These are phyloP conservation scores for Mucor mucedo DNA, from an alignment of 371 early-diverging fungal genomes.

Conservation along the genomic window DNA sequence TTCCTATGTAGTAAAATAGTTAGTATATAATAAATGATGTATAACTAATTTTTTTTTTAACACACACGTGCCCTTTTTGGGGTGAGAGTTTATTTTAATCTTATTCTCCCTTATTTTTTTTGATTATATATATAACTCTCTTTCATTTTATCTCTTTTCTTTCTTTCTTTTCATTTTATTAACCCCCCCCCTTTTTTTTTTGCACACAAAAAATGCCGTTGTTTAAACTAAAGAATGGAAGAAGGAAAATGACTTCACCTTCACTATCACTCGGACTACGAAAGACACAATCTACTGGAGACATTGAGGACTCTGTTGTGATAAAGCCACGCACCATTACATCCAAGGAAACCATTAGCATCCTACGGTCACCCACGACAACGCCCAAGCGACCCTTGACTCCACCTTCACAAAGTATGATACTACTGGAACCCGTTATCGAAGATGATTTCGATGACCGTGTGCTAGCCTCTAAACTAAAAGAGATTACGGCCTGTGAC, in stretches of 20 bases:
- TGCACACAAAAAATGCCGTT: constrained; percentile 35
- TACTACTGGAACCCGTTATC: neutral
- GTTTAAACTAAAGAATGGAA: constrained; percentile 28
- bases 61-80: too few relatives aligned
- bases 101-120: too few relatives aligned
- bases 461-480: constrained; percentile 24
- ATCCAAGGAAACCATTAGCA: constrained; percentile 12
- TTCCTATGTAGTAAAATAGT: too few relatives aligned
- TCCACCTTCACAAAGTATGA: neutral
- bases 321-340: neutral
- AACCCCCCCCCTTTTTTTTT: constrained; percentile 13
- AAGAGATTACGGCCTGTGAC: constrained; percentile 31
- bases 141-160: constrained; percentile 17
- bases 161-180: constrained; percentile 13
- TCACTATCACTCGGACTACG: constrained; percentile 13
- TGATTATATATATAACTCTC: too few relatives aligned
- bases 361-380: neutral
- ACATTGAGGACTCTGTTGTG: constrained; percentile 25
- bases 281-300: constrained; percentile 31
- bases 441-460: constrained; percentile 23
- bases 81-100: constrained; percentile 2
- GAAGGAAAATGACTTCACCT: constrained; percentile 19
- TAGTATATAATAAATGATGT: constrained; percentile 1
- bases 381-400: neutral
- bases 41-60: too few relatives aligned